phyloP scores from a whole-genome alignment of 441 rosid species.

The Cnidoscolus chayamansa region DNA sequence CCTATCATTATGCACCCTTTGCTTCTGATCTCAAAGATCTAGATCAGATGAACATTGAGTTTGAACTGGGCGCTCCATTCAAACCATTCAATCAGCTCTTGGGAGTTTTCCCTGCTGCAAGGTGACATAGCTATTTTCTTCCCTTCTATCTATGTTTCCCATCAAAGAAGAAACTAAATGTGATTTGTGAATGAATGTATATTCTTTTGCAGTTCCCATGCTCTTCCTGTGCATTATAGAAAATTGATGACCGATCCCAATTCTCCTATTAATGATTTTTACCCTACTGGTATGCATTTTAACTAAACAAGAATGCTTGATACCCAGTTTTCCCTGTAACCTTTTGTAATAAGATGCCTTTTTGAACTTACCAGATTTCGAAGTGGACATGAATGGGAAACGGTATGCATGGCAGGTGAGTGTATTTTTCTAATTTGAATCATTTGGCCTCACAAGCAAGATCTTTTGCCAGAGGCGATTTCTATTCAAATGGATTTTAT shows the following conservation, averaged over 20 bases:
- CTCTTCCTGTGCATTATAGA: constrained; percentile 78
- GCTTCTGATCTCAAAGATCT: constrained; percentile 93
- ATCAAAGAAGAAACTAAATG: constrained; percentile 25
- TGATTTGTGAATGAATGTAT: neutral
- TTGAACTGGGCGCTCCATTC: constrained; percentile 80
- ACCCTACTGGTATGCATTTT: constrained; percentile 63
- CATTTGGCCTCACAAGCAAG: constrained; percentile 4
- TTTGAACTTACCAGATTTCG: constrained; percentile 57
- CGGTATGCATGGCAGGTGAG: constrained; percentile 90
- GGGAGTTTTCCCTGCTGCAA: constrained; percentile 95
- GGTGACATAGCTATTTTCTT: constrained; percentile 37
- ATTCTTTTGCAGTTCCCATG: constrained; percentile 70
- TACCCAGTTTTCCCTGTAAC: constrained; percentile 12
- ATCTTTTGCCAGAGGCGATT: neutral
- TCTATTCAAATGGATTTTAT: constrained; percentile 2
- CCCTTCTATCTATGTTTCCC: neutral
- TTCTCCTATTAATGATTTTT: constrained; percentile 87
- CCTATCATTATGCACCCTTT: constrained; percentile 96
- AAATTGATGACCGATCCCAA: constrained; percentile 81
- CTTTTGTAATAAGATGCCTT: constrained; percentile 21
- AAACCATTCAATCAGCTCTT: constrained; percentile 90
- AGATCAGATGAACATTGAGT: constrained; percentile 56
- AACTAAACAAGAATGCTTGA: constrained; percentile 10
- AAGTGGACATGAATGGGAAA: constrained; percentile 92
- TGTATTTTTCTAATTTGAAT: constrained; percentile 21